Conservation (phyloP, 345 rosid genomes). For the Aquilaria malaccensis region DNA sequence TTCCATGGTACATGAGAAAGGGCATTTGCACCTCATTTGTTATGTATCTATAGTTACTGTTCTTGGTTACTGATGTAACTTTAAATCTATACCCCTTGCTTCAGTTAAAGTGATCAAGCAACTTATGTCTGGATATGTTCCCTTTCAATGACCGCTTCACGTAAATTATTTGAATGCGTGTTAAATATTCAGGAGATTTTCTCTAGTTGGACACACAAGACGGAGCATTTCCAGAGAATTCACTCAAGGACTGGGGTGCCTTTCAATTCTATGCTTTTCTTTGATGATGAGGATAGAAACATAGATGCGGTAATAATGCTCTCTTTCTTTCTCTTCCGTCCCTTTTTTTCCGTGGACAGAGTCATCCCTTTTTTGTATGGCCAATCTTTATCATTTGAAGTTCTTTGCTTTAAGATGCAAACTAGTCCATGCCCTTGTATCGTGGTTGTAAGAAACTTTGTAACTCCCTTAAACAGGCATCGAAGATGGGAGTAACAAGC, state of each 20-base stretch:
- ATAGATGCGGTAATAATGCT: slow-evolving; percentile 41
- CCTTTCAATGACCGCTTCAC: too few relatives aligned
- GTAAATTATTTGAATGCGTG: too few relatives aligned
- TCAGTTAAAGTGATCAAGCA: too few relatives aligned
- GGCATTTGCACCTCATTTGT: too few relatives aligned
- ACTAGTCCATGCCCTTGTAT: too few relatives aligned
- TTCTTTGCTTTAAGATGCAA: too few relatives aligned
- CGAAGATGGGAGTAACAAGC: slow-evolving; percentile 79
- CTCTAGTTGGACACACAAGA: slow-evolving; percentile 70
- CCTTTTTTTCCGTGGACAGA: too few relatives aligned
- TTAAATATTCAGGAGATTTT: slow-evolving; percentile 53
- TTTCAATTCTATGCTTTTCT: slow-evolving; percentile 64
- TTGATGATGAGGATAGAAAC: slow-evolving; percentile 74
- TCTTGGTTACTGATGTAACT: neutral
- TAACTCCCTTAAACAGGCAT: slow-evolving; percentile 33
- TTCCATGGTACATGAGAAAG: neutral
- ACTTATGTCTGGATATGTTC: too few relatives aligned
- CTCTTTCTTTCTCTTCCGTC: neutral
- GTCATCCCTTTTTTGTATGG: too few relatives aligned
- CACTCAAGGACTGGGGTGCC: slow-evolving; percentile 64
- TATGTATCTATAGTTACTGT: too few relatives aligned
- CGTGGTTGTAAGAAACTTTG: neutral
- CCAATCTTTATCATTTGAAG: neutral
- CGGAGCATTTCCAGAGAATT: slow-evolving; percentile 78
- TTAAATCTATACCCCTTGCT: too few relatives aligned